Evolutionary conservation across 176 grass and related monocot genomes (phyloP).

Genomic region (Phoenix dactylifera): DNA sequence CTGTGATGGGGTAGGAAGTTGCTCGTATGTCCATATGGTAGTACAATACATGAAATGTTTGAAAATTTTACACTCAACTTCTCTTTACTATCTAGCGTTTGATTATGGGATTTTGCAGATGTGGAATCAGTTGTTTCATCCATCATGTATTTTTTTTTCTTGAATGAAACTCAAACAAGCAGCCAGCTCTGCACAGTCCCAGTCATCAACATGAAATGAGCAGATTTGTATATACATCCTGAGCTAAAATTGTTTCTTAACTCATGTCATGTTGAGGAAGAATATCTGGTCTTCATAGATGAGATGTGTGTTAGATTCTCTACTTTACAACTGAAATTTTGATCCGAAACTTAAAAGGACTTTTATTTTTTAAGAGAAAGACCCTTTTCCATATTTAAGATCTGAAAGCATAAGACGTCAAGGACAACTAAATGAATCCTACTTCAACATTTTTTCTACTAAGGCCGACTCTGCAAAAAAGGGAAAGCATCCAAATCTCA

Average conservation of each 20-base stretch:
- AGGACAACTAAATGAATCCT: no score
- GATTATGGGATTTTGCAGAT: background rate
- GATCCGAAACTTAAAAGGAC: no score
- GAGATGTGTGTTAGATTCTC: background rate
- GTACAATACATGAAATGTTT: background rate
- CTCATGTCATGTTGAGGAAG: slow-evolving; percentile 16
- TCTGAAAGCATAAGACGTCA: no score
- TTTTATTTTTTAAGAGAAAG: no score
- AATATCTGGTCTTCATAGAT: slow-evolving; percentile 7
- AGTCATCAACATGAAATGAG: slow-evolving; percentile 1
- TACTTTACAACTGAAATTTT: no score
- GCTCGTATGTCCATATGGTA: slow-evolving; percentile 1
- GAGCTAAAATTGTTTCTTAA: slow-evolving; percentile 17
- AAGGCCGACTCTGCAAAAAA: no score
- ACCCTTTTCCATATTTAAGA: no score
- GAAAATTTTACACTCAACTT: no score
- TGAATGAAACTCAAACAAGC: slow-evolving; percentile 6
- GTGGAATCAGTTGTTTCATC: slow-evolving; percentile 16
- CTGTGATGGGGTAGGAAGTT: slow-evolving; percentile 4
- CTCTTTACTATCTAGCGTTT: no score
- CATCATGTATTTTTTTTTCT: slow-evolving; percentile 2
- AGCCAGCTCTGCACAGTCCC: slow-evolving; percentile 2
- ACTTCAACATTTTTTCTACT: no score
- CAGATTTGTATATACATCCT: background rate
- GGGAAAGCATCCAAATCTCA: no score